A percentile compares a stretch with the other conserved stretches of the same genome.
These are phyloP conservation scores for Magnaporthiopsis rhizophila DNA, from an alignment of 2,329 filamentous ascomycete species.

Conservation along the genomic window DNA sequence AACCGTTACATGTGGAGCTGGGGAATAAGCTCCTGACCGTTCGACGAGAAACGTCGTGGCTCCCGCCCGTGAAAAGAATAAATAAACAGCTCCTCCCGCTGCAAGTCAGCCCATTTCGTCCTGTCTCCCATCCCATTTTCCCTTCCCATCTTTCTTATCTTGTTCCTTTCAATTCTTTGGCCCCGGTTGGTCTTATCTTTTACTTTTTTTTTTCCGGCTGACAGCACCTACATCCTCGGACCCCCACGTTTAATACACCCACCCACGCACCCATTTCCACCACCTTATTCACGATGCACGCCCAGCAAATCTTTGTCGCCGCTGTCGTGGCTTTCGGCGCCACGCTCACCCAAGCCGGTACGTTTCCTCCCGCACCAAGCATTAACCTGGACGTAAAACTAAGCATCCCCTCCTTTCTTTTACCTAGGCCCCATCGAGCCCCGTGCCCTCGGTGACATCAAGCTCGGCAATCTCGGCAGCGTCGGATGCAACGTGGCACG, in stretches of 20 bases:
- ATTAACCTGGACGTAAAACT: too few species aligned
- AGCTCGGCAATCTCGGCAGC: not conserved
- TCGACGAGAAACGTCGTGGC: not conserved
- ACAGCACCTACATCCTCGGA: not conserved
- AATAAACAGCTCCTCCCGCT: not conserved
- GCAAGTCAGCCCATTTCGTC: not conserved
- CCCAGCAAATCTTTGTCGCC: conserved; percentile 4
- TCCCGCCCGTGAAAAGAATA: not conserved
- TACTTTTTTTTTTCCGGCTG: not conserved
- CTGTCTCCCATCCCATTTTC: not conserved
- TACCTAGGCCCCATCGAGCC: not conserved
- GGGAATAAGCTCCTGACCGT: not conserved
- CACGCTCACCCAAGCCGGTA: conserved; percentile 3
- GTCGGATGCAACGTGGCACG: not conserved
- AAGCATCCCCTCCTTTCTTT: not conserved
- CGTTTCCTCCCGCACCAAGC: too few species aligned
- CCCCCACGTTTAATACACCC: not conserved
- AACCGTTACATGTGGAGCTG: not conserved
- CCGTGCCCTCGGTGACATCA: not conserved
- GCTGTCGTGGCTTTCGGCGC: conserved; percentile 4
- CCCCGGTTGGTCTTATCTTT: not conserved
- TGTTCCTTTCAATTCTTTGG: not conserved
- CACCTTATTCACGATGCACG: not conserved
- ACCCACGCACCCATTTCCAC: not conserved
- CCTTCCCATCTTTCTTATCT: not conserved